Base-by-base conservation (phyloP, 495 filamentous ascomycete genomes). In the Trichoderma gamsii region DNA sequence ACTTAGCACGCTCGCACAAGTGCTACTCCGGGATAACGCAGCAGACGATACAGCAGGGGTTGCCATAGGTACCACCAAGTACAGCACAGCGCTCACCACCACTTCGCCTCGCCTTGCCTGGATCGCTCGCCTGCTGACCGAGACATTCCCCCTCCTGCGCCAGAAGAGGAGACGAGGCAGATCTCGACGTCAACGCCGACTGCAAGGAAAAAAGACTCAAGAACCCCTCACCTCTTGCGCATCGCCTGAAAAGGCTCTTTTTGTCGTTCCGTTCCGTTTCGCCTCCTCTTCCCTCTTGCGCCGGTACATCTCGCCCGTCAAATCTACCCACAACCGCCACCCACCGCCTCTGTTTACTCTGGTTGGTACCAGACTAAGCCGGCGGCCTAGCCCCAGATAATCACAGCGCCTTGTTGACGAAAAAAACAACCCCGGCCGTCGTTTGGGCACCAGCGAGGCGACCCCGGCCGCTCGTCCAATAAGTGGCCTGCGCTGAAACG, bases 81-180 rank as follows among this genome's bases (percentile, higher is more conserved):
- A n/a, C 15, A 16, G 15, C 44, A n/a, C 15, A 16, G 15, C 44
- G 44, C 44, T 49, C 44, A 49, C 44, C 44, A 49, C 13, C 44
- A n/a, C 7, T 11, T 38, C 35, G 44, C 44, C 35, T 38, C 44
- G 13, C 5, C 5, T 38, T 9, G 44, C 44, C 35, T 38, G 35
- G 44, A 16, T n/a, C n/a, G 44, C 44, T 49, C 44, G 44, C 44
- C n/a, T 49, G 44, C 44, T 49, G 44, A n/a, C 44, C 44, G 44
- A 49, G 44, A 49, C 44, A 49, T 49, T 49, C n/a, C 44, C 44
- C 44, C 44, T n/a, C n/a, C 44, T n/a, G 44, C 44, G n/a, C 44
- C 4, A 49, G 44, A n/a, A 49, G 44, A 49, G 13, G 44, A 49
- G 44, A n/a, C 13, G 44, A 49, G n/a, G 44, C 44, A 7, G 44